Conservation (phyloP, 306 rosid species). For the Prunus padus region DNA sequence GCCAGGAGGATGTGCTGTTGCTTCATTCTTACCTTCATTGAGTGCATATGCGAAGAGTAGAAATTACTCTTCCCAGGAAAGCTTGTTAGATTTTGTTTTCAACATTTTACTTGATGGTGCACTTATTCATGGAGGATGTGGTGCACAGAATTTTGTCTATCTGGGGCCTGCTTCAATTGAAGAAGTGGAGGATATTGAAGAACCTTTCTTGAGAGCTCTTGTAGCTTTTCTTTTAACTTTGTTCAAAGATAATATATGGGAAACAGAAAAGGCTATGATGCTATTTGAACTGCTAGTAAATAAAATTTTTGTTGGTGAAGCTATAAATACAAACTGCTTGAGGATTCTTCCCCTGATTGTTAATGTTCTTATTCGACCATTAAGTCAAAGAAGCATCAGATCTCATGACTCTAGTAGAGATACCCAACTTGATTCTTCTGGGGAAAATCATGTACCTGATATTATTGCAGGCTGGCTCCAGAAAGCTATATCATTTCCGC, state of each 20-base stretch:
- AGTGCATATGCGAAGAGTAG: slow-evolving; percentile 53
- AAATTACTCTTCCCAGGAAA: slow-evolving; percentile 39
- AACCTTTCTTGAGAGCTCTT: slow-evolving; percentile 93
- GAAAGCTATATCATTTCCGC: slow-evolving; percentile 62
- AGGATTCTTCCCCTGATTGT: slow-evolving; percentile 82
- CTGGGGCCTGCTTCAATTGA: slow-evolving; percentile 55
- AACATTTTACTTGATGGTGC: slow-evolving; percentile 72
- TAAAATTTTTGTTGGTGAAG: slow-evolving; percentile 84
- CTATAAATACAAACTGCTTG: slow-evolving; percentile 62
- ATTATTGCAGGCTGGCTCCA: slow-evolving; percentile 70
- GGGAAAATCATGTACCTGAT: slow-evolving; percentile 41
- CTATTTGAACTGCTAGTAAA: slow-evolving; percentile 56
- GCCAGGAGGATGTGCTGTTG: slow-evolving; percentile 75
- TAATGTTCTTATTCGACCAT: slow-evolving; percentile 54
- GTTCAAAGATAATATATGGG: slow-evolving; percentile 78
- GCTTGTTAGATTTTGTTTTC: slow-evolving; percentile 60
- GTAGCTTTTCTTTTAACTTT: slow-evolving; percentile 58
- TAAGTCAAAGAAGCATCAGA: slow-evolving; percentile 29
- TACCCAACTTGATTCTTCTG: slow-evolving; percentile 37
- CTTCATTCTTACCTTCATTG: slow-evolving; percentile 75
- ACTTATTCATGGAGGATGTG: slow-evolving; percentile 62
- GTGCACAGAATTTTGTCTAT: slow-evolving; percentile 46
- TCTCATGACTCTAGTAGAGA: slow-evolving; percentile 40
- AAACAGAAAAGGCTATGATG: slow-evolving; percentile 43
- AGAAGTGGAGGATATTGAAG: slow-evolving; percentile 63